Base-by-base conservation (phyloP, 2,329 filamentous ascomycete species). In the Torrubiella hemipterigena region DNA sequence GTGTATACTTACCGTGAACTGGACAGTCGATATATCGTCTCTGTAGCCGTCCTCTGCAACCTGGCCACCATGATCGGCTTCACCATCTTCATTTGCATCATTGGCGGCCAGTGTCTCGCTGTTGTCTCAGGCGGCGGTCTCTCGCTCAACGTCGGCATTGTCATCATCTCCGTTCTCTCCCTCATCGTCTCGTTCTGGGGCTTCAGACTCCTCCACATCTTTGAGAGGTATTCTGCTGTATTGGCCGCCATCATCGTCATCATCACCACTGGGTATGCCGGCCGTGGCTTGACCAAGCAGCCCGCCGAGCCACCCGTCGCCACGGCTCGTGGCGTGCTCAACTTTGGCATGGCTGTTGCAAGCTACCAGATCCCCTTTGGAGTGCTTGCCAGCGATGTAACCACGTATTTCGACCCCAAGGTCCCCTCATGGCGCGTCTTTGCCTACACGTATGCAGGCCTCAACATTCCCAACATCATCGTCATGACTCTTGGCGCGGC, bases 311-410 rank as follows among this genome's bases (percentile, higher is more conserved):
- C 61, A 1, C 41, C 48, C 2, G 44, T 63, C 1, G 48, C 67
- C 0, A 58, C 60, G 1, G 62, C 68, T 1, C 47, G 56, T 3
- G 51, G 58, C 9, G 51, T 76, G 3, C 45, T 77, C 5, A 67
- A 59, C 18, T 79, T 73, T 38, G 72, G 63, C 29, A 73, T 71
- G 53, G 63, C 77, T 31, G 63, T 79, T 4, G 71, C 74, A 1
- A 69, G 69, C 1, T 77, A 75, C 45, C 68, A 77, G 58, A 63
- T 80, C 3, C 73, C 75, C 0, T 80, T 69, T 62, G 68, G 63
- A 4, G 64, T 62, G 3, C 55, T 77, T 16, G 61, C 69, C 1
- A 73, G 68, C 14, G 73, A 78, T 44, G 67, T 77, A 34, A 69
- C 69, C 0, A 72, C 71, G 0, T 79, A 78, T 42, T 62, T 76